Percentiles rank a stretch among this genome's conserved stretches.
Conservation (phyloP, 192 early-diverging fungal species). For the Gonapodya prolifera region DNA sequence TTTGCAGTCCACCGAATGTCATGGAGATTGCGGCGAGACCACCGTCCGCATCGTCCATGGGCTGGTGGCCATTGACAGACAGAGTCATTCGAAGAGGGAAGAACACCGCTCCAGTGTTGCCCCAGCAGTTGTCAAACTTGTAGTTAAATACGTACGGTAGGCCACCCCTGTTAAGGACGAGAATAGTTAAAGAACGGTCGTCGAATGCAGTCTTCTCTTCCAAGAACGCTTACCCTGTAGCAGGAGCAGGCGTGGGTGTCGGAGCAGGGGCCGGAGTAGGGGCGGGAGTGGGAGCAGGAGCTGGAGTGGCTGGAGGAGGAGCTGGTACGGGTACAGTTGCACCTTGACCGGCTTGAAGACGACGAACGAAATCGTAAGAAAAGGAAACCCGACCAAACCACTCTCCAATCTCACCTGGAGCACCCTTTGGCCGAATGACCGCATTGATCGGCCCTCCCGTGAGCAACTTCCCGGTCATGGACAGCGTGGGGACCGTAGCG, state of each 20-base stretch:
- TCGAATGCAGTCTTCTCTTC: not conserved
- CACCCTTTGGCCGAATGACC: not conserved
- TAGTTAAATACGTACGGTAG: not conserved
- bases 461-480: not conserved
- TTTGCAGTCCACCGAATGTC: not conserved
- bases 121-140: not conserved
- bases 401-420: too few relatives aligned
- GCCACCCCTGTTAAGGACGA: not conserved
- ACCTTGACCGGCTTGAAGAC: too few relatives aligned
- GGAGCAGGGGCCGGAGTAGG: not conserved
- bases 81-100: not conserved
- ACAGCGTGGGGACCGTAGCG: not conserved
- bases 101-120: not conserved
- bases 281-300: not conserved
- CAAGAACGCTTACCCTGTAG: not conserved
- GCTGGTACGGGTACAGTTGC: not conserved
- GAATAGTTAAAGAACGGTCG: not conserved
- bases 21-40: not conserved
- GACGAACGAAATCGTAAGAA: too few relatives aligned
- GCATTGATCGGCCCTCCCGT: not conserved
- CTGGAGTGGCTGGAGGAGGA: not conserved
- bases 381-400: too few relatives aligned
- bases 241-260: not conserved
- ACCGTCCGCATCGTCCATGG: not conserved
- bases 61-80: not conserved